Base-by-base conservation (phyloP, 2,329 filamentous ascomycete species). In the Penicillium occitanis region DNA sequence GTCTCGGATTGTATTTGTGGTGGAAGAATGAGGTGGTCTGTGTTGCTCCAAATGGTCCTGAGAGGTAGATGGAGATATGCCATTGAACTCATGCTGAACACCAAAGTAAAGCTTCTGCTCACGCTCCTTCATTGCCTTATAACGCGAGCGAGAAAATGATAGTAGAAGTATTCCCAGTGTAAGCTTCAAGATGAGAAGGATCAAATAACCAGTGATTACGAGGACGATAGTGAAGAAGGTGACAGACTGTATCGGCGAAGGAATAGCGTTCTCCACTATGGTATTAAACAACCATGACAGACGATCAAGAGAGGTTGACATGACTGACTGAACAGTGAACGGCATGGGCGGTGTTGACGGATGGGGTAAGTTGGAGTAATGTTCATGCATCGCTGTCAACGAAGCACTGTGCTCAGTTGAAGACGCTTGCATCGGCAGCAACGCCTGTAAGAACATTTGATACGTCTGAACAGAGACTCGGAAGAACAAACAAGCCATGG, bases 391-490 rank as follows among this genome's bases (percentile, higher is more conserved):
- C 2, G 79, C 78, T 8, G 79, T 74, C 8, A 82, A 71, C 5
- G 79, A 80, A 2, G 80, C 74, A 7, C 71, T 70, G 42, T 74
- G 73, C 33, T 70, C 70, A 10, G 71, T 71, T 2, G 78, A 78
- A 1, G 76, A 75, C 0, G 92, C 83, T 0, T 92, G 91, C 8
- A 90, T 86, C 0, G 92, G 90, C 40, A 97, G 84, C 72, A 96
- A 90, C 0, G 92, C 93, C 3, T 93, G 91, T 14, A 98, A 86
- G 74, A 98, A 96, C 94, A 98, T 98, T 79, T 97, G 91, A 78
- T 98, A 99, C 6, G 94, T 97, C 76, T 99, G 95, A 51, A 98
- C 86, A 0, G 92, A 93, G 57, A 96, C 92, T 51, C 96, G 89
- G 76, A 99, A 95, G 78, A 99, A 97, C 58, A 99, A 79, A 71